Base-by-base conservation (phyloP, 768 basidiomycete genomes). In the Boletellus ananiceps region DNA sequence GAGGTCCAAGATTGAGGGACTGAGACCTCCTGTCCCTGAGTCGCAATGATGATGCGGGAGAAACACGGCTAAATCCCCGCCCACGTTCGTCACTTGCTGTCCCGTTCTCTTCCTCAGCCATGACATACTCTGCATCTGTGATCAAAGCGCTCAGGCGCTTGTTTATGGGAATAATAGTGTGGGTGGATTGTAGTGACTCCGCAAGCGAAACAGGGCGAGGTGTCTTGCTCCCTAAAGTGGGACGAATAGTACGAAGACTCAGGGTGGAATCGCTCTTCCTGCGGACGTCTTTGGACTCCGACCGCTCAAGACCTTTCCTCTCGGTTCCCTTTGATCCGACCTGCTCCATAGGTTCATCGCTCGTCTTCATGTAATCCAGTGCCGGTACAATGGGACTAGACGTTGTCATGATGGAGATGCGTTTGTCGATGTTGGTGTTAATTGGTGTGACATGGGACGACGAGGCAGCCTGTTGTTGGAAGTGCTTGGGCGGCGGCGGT, bases 181-280 rank as follows among this genome's bases (percentile, higher is more conserved):
- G 76, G 5, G 74, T 82, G 7, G 86, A 88, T 42, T 86, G 84
- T 46, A 87, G 70, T 0, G 86, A 88, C 52, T 88, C 87, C 8
- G 85, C 86, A 68, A 84, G 79, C 8, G 88, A 90, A 29, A 87
- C 84, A 4, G 88, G 88, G 14, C 88, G 76, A 33, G 84, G 81
- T 2, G 83, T 71, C 23, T 76, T 76, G 31, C 62, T 65, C 34
- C 73, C 74, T 12, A 79, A 72, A 14, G 66, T 62, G 32, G 82
- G 79, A 27, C 86, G 78, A 48, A 87, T 79, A 16, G 87, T 89
- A 54, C 79, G 78, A 61, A 84, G 82, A 59, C 86, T 84, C 61
- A 84, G 80, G n/a, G 86, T 88, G 6, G 88, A 83, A 66, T 91
- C 88, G 57, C 87, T 88, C 69, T 86, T 87, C 59, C 88, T 72